phyloP scores from a whole-genome alignment of 129 eudicot species.

The Saposhnikovia divaricata region DNA sequence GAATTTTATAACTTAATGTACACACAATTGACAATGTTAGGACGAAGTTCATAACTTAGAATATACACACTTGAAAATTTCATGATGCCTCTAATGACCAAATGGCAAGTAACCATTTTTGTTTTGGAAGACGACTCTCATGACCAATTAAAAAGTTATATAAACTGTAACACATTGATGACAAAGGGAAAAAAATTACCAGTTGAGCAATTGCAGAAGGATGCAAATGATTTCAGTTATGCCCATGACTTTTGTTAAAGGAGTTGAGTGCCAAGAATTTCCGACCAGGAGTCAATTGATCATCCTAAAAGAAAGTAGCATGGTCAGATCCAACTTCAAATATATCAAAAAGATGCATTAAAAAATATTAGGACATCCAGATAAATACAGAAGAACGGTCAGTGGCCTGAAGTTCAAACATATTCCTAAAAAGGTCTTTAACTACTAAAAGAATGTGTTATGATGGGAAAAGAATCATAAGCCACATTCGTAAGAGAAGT shows the following conservation, averaged over 20 bases:
- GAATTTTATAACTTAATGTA: neutral
- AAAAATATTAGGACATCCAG: neutral
- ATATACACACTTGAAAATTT: neutral
- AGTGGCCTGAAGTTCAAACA: neutral
- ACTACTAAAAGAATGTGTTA: neutral
- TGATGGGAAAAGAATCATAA: neutral
- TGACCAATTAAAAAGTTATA: neutral
- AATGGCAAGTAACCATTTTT: neutral
- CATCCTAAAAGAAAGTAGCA: conserved; percentile 51
- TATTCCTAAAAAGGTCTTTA: neutral
- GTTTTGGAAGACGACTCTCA: neutral
- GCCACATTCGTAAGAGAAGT: neutral
- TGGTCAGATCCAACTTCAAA: neutral
- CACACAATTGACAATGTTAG: neutral
- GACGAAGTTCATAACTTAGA: neutral
- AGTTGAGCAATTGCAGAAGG: neutral
- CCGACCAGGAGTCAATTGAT: conserved; percentile 42
- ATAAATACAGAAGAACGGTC: neutral
- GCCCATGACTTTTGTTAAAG: conserved; percentile 64
- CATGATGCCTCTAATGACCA: neutral
- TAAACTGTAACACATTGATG: neutral
- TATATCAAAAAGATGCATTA: neutral
- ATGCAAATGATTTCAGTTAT: conserved; percentile 28
- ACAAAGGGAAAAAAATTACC: conserved; percentile 17
- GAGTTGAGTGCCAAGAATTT: conserved; percentile 66